Percentiles rank a stretch among this genome's conserved stretches.
Evolutionary conservation across 2,329 filamentous ascomycete genomes (phyloP).

Genomic region (Dryadomyces quercivorus): DNA sequence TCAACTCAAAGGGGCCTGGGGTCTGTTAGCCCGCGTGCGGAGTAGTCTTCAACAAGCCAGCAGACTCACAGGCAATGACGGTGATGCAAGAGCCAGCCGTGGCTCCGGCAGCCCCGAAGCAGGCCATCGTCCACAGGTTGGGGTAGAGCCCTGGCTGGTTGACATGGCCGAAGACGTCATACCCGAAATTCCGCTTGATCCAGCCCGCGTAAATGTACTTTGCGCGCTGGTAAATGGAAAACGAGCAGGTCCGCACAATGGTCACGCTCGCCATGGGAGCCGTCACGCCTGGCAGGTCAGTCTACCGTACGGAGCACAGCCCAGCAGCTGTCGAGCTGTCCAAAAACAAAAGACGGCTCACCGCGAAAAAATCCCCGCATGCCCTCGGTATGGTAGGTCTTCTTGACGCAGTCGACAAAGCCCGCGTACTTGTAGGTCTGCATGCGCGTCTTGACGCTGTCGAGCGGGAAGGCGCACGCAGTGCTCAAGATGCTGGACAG

Average conservation of each 20-base stretch:
- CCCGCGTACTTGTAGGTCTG: constrained; percentile 72
- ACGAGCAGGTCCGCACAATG: constrained; percentile 27
- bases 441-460: constrained; percentile 84
- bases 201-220: constrained; percentile 63
- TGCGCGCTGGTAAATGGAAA: constrained; percentile 53
- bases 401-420: constrained; percentile 60
- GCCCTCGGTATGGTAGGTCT: constrained; percentile 66
- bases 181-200: constrained; percentile 53
- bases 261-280: constrained; percentile 55
- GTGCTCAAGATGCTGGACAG: constrained; percentile 68
- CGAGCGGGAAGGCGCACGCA: constrained; percentile 70
- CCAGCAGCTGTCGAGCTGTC: background rate
- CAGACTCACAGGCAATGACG: constrained; percentile 53
- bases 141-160: constrained; percentile 60
- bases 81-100: constrained; percentile 72
- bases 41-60: background rate
- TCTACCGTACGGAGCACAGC: background rate
- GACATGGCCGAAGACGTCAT: constrained; percentile 62
- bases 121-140: constrained; percentile 59
- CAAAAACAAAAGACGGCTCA: constrained; percentile 25
- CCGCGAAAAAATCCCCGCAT: constrained; percentile 70
- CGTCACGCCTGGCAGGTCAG: constrained; percentile 44
- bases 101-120: constrained; percentile 67
- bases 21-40: background rate
- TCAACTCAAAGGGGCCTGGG: constrained; percentile 69